These are phyloP conservation scores for Sparassis latifolia DNA, from an alignment of 1,284 basidiomycete genomes.

Conservation along the genomic window DNA sequence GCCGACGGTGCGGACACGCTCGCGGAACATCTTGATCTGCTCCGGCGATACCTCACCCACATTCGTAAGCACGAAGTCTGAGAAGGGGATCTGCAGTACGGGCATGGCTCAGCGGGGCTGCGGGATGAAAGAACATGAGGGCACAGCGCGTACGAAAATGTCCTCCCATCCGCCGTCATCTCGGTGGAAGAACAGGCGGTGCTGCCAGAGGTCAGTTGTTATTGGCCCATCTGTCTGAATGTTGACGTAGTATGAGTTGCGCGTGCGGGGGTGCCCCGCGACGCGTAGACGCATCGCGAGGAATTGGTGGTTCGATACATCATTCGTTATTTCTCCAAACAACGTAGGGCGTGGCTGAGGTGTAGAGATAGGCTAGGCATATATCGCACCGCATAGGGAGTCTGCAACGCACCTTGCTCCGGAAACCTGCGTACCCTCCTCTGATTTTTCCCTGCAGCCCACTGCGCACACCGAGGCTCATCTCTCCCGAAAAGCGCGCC, in stretches of 20 bases:
- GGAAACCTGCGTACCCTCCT: constrained; percentile 80
- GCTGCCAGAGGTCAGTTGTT: constrained; percentile 83
- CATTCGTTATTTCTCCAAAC: constrained; percentile 78
- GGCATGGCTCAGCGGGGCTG: constrained; percentile 5
- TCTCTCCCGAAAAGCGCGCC: constrained; percentile 70
- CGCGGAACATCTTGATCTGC: constrained; percentile 70
- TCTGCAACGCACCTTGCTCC: constrained; percentile 57
- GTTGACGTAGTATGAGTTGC: constrained; percentile 82
- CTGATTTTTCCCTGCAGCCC: constrained; percentile 57
- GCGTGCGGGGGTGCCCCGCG: constrained; percentile 61
- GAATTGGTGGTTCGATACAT: constrained; percentile 74
- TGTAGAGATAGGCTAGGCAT: background rate
- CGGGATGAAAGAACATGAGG: background rate
- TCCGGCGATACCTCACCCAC: constrained; percentile 66
- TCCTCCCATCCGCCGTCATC: constrained; percentile 80
- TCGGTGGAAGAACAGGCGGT: constrained; percentile 72
- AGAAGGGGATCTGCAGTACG: constrained; percentile 63
- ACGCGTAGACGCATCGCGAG: constrained; percentile 73
- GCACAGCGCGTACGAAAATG: constrained; percentile 53
- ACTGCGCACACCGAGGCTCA: constrained; percentile 58
- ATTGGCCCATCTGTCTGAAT: constrained; percentile 80
- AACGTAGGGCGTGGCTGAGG: constrained; percentile 58
- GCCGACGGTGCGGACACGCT: constrained; percentile 75
- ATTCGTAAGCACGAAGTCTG: constrained; percentile 80
- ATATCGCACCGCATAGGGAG: background rate